phyloP scores from a whole-genome alignment of 1,284 basidiomycete species.

The Cryptococcus amylolentus region DNA sequence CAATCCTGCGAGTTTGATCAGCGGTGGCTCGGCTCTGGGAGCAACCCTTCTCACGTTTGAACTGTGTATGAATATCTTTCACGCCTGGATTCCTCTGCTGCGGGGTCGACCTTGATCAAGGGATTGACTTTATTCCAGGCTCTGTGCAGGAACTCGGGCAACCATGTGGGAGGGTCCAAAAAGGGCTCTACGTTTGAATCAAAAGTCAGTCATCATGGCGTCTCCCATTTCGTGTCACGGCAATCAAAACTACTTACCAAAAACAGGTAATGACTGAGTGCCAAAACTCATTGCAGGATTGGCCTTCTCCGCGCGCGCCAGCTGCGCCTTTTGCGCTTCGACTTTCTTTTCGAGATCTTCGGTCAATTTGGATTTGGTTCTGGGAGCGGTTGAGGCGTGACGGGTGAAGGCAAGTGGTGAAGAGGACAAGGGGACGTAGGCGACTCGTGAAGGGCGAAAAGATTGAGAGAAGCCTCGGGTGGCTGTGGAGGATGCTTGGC shows the following conservation, averaged over 20 bases:
- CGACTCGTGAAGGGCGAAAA: background rate
- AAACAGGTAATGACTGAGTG: conserved; percentile 7
- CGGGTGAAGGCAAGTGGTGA: background rate
- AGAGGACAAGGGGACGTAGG: background rate
- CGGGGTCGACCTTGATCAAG: conserved; percentile 2
- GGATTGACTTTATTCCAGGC: conserved; percentile 3
- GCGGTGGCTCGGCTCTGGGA: background rate
- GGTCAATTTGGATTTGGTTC: conserved; percentile 3
- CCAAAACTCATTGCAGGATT: conserved; percentile 14
- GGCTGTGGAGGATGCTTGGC: background rate
- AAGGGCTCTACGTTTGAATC: background rate
- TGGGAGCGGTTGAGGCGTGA: background rate
- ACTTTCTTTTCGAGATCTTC: conserved; percentile 14
- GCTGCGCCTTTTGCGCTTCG: conserved; percentile 12
- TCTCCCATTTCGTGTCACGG: background rate
- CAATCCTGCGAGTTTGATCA: background rate
- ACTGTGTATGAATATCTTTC: background rate
- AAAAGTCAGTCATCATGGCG: background rate
- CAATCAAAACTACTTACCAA: conserved; percentile 9
- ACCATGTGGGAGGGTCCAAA: background rate
- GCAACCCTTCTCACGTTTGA: background rate
- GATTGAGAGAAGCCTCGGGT: background rate
- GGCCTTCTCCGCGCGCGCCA: conserved; percentile 9
- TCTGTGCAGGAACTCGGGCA: background rate
- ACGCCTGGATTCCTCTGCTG: conserved; percentile 5